phyloP scores from a whole-genome alignment of 345 rosid species.

The Populus pruinosa region DNA sequence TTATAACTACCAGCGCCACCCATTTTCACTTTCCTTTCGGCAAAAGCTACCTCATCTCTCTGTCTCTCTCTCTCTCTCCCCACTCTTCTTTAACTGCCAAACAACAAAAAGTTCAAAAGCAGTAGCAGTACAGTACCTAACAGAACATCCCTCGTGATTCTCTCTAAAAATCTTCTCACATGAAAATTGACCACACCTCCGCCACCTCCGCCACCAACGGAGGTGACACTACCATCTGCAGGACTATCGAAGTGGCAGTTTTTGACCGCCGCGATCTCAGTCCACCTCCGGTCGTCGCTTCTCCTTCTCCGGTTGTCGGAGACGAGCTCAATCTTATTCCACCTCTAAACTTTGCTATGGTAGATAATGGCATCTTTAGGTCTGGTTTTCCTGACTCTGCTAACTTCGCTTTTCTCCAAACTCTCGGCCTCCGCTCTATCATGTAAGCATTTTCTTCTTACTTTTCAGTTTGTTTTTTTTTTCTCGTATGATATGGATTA shows the following conservation, averaged over 20 bases:
- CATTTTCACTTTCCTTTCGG: not conserved
- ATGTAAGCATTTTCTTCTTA: slow-evolving; percentile 45
- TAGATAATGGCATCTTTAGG: slow-evolving; percentile 90
- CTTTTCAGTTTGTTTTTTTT: not conserved
- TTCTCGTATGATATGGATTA: not conserved
- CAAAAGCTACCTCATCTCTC: not conserved
- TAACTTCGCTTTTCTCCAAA: slow-evolving; percentile 82
- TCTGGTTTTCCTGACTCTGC: slow-evolving; percentile 90
- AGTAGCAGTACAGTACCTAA: not conserved
- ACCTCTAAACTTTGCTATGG: slow-evolving; percentile 90
- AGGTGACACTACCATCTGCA: slow-evolving; percentile 18
- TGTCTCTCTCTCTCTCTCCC: not conserved
- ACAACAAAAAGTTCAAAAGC: not conserved
- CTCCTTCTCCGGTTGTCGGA: slow-evolving; percentile 28
- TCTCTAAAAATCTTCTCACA: not conserved
- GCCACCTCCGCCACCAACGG: not conserved
- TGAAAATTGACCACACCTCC: slow-evolving; percentile 15
- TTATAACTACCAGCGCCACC: slow-evolving; percentile 9
- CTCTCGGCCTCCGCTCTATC: slow-evolving; percentile 90
- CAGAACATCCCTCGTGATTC: slow-evolving; percentile 22
- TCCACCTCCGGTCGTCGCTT: slow-evolving; percentile 17
- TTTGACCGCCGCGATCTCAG: slow-evolving; percentile 44
- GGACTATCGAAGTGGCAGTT: slow-evolving; percentile 46
- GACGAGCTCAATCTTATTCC: slow-evolving; percentile 55
- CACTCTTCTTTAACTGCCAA: not conserved